A percentile compares a stretch with the other conserved stretches of the same genome.
These are phyloP conservation scores for Didymella arachidicola DNA, from an alignment of 2,329 filamentous ascomycete genomes.

Conservation along the genomic window DNA sequence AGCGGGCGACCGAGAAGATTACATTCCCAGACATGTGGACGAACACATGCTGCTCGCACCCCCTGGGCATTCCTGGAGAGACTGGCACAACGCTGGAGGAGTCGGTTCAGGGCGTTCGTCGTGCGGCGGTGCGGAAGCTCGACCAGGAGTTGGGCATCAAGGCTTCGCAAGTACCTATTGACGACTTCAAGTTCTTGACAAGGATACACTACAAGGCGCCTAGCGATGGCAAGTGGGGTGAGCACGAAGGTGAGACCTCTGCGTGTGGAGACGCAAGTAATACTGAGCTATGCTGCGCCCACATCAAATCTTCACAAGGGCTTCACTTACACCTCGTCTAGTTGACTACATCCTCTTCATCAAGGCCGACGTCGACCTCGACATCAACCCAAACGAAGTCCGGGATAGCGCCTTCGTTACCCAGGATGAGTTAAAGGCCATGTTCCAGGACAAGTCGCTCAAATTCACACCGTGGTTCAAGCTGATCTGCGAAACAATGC, in stretches of 20 bases:
- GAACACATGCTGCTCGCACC: conserved; percentile 99
- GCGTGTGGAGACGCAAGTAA: neutral
- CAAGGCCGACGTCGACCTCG: conserved; percentile 80
- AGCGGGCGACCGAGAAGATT: conserved; percentile 95
- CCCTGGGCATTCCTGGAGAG: conserved; percentile 88
- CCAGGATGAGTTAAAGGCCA: conserved; percentile 79
- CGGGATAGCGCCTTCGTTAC: conserved; percentile 84
- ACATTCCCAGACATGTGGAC: conserved; percentile 99
- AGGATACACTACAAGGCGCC: conserved; percentile 98
- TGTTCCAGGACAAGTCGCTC: conserved; percentile 81
- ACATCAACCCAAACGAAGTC: conserved; percentile 87
- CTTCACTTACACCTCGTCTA: conserved; percentile 50
- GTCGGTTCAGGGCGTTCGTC: conserved; percentile 85
- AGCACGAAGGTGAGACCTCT: conserved; percentile 83
- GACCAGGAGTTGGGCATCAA: conserved; percentile 95
- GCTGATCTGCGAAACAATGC: conserved; percentile 96
- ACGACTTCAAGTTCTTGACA: conserved; percentile 92
- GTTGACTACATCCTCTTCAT: conserved; percentile 99
- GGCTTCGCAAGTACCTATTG: conserved; percentile 83
- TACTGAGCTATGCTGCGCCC: conserved; percentile 22
- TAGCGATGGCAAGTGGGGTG: conserved; percentile 97
- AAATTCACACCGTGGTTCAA: conserved; percentile 99
- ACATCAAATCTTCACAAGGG: neutral
- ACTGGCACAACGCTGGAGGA: conserved; percentile 82
- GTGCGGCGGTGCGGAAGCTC: conserved; percentile 90